Conservation (phyloP, 768 basidiomycete species). For the Hygrophoropsis aurantiaca region DNA sequence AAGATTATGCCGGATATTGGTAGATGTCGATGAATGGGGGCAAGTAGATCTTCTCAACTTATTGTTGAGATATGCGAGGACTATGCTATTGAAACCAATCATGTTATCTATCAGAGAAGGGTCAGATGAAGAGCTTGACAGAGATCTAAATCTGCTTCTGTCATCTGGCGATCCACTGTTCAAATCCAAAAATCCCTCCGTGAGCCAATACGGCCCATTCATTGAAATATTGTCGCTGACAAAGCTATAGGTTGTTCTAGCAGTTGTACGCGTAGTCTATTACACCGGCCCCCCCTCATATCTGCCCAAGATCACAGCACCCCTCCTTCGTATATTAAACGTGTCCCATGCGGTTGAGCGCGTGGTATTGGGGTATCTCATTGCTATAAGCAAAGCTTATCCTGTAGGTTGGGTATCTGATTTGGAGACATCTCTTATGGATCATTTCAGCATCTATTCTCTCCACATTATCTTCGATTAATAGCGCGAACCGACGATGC, state of each 20-base stretch:
- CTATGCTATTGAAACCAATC: conserved; percentile 73
- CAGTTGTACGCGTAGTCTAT: conserved; percentile 70
- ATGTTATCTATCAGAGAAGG: conserved; percentile 28
- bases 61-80: conserved; percentile 77
- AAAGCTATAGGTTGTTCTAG: conserved; percentile 68
- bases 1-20: conserved; percentile 75
- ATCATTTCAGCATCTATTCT: conserved; percentile 45
- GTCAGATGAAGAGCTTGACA: conserved; percentile 65
- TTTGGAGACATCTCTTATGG: background rate
- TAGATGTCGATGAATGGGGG: conserved; percentile 97
- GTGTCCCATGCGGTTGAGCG: conserved; percentile 72
- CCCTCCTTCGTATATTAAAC: conserved; percentile 73
- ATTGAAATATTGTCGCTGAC: background rate
- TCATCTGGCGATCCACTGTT: conserved; percentile 74
- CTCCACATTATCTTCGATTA: conserved; percentile 63
- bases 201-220: conserved; percentile 34
- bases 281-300: conserved; percentile 65
- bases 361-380: conserved; percentile 70
- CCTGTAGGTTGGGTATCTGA: conserved; percentile 51
- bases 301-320: conserved; percentile 58
- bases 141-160: conserved; percentile 75
- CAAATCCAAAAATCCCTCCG: conserved; percentile 85
- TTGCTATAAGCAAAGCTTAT: conserved; percentile 58
- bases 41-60: conserved; percentile 80
- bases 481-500: conserved; percentile 70